Evolutionary conservation across 306 rosid species (phyloP).

Genomic region (Cercis canadensis): DNA sequence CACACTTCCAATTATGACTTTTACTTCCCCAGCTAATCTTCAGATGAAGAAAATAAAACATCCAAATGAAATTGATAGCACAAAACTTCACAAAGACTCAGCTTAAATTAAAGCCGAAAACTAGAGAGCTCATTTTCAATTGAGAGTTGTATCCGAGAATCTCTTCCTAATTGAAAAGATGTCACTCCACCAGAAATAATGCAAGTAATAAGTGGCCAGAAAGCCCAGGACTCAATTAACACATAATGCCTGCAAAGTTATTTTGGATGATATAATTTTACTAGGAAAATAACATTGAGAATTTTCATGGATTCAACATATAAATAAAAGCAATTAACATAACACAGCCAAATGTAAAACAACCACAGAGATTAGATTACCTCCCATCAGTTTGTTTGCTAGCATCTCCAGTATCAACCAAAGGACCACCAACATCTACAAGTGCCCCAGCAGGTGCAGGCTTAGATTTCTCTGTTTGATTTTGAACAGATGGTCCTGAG

Average conservation of each 20-base stretch:
- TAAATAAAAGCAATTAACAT: constrained; percentile 36
- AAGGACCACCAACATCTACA: constrained; percentile 68
- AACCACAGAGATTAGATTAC: constrained; percentile 44
- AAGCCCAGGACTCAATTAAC: constrained; percentile 6
- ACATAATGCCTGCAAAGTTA: constrained; percentile 28
- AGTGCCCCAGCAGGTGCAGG: constrained; percentile 57
- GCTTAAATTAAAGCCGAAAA: constrained; percentile 25
- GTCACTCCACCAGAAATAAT: constrained; percentile 26
- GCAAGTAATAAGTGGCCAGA: constrained; percentile 9
- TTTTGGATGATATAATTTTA: constrained; percentile 17
- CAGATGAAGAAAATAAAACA: constrained; percentile 21
- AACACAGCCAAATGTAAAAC: constrained; percentile 18
- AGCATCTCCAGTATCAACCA: constrained; percentile 79
- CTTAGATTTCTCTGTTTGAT: constrained; percentile 56
- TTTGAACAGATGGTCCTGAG: constrained; percentile 66
- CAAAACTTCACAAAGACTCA: constrained; percentile 26
- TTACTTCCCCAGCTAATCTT: constrained; percentile 6
- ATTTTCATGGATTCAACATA: neutral
- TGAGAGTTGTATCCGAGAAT: constrained; percentile 15
- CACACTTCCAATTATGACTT: constrained; percentile 12
- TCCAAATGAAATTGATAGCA: constrained; percentile 27
- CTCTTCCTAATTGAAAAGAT: constrained; percentile 24
- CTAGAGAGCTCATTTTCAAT: constrained; percentile 23
- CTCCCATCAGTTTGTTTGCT: constrained; percentile 60
- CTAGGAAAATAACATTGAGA: constrained; percentile 24